Conservation (phyloP, 164 flowering plant species). For the Liriodendron chinense region DNA sequence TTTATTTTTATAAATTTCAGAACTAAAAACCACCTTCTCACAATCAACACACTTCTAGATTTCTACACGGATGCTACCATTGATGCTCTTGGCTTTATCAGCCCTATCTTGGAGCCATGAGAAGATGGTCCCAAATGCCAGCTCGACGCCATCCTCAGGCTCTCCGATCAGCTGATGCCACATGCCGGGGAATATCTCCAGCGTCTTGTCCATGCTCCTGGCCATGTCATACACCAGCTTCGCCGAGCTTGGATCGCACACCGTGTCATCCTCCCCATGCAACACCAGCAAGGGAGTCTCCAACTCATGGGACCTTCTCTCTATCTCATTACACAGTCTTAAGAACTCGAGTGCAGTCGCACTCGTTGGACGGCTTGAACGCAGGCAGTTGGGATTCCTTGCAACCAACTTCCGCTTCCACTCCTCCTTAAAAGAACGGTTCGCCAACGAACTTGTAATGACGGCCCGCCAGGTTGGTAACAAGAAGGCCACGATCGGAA, state of each 20-base stretch:
- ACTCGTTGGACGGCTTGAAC: slow-evolving; percentile 14
- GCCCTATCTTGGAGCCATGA: slow-evolving; percentile 34
- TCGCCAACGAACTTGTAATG: slow-evolving; percentile 6
- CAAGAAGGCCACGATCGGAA: slow-evolving; percentile 31
- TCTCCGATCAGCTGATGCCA: slow-evolving; percentile 50
- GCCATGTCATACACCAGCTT: slow-evolving; percentile 26
- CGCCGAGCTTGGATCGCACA: slow-evolving; percentile 31
- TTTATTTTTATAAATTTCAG: too few species aligned
- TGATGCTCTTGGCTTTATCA: not conserved
- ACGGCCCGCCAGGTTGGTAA: slow-evolving; percentile 27
- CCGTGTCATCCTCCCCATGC: slow-evolving; percentile 40
- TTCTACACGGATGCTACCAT: not conserved
- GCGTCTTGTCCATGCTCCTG: slow-evolving; percentile 31
- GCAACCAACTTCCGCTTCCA: slow-evolving; percentile 17
- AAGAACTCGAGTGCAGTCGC: slow-evolving; percentile 22
- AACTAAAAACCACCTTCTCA: not conserved
- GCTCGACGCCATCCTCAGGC: slow-evolving; percentile 29
- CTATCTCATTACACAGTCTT: slow-evolving; percentile 25
- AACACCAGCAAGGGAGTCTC: slow-evolving; percentile 36
- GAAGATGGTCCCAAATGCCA: slow-evolving; percentile 29
- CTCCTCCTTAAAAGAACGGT: slow-evolving; percentile 18
- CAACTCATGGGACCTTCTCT: slow-evolving; percentile 28
- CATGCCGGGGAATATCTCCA: slow-evolving; percentile 39
- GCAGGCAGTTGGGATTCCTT: slow-evolving; percentile 6
- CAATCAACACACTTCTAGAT: not conserved